A percentile compares a stretch with the other conserved stretches of the same genome.
Evolutionary conservation across 148 eudicot genomes (phyloP).

Genomic region (Heliosperma pusillum): DNA sequence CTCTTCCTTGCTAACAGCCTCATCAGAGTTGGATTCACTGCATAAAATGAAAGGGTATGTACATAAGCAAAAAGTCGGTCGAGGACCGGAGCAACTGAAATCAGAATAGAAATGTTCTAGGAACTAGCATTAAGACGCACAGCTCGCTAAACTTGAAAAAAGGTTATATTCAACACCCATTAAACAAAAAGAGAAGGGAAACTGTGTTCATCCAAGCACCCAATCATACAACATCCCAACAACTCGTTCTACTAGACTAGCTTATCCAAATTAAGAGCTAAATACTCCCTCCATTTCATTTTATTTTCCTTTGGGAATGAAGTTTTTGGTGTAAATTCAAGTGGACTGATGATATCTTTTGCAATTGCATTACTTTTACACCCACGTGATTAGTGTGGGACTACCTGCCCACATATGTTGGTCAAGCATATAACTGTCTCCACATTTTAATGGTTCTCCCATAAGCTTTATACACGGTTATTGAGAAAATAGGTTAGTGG

Average conservation of each 20-base stretch:
- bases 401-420: not conserved
- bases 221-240: not conserved
- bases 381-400: not conserved
- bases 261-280: too few relatives aligned
- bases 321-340: not conserved
- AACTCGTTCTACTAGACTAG: too few relatives aligned
- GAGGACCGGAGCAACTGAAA: not conserved
- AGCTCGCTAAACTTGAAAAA: not conserved
- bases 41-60: conserved; percentile 15
- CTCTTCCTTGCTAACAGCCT: conserved; percentile 38
- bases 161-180: not conserved
- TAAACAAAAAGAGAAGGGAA: not conserved
- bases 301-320: not conserved
- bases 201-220: not conserved
- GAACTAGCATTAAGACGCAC: not conserved
- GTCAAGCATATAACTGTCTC: not conserved
- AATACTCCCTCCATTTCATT: not conserved
- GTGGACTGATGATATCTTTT: not conserved
- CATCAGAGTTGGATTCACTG: conserved; percentile 45
- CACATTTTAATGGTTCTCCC: too few relatives aligned
- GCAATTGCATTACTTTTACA: not conserved
- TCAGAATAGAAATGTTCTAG: not conserved
- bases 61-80: not conserved
- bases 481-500: too few relatives aligned
- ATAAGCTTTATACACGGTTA: too few relatives aligned